Evolutionary conservation across 2,329 filamentous ascomycete genomes (phyloP).

Genomic region (Cyphellophora europaea): DNA sequence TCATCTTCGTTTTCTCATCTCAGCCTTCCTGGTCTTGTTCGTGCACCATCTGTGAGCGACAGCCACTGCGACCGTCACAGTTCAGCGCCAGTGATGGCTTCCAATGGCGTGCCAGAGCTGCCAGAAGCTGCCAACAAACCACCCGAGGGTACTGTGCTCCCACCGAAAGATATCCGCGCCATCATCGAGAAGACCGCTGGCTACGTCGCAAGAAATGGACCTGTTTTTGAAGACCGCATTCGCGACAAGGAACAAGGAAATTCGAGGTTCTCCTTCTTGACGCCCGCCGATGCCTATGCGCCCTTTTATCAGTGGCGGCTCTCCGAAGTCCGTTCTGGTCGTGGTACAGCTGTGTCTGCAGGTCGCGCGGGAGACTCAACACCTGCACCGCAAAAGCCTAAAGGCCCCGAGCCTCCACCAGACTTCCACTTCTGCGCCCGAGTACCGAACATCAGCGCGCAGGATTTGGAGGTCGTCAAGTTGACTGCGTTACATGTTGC

Average conservation of each 20-base stretch:
- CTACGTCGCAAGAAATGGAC: conserved; percentile 64
- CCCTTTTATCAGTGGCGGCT: conserved; percentile 87
- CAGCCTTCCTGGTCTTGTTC: too few relatives aligned
- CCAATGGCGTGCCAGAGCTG: conserved; percentile 29
- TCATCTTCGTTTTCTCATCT: too few relatives aligned
- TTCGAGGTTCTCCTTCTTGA: conserved; percentile 86
- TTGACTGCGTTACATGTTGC: conserved; percentile 87
- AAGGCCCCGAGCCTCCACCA: conserved; percentile 74
- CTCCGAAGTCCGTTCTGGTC: conserved; percentile 72
- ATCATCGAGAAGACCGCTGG: conserved; percentile 92
- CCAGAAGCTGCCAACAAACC: conserved; percentile 60
- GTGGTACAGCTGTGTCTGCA: conserved; percentile 68
- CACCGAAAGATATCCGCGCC: conserved; percentile 71
- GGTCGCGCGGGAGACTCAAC: conserved; percentile 59
- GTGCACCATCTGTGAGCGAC: too few relatives aligned
- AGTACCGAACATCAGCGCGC: conserved; percentile 94
- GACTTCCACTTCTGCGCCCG: conserved; percentile 90
- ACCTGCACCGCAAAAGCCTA: conserved; percentile 55
- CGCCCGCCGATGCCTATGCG: conserved; percentile 70
- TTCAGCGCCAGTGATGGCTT: conserved; percentile 22
- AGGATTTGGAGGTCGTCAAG: conserved; percentile 66
- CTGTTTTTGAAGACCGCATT: conserved; percentile 70
- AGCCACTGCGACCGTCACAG: too few relatives aligned
- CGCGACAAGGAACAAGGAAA: conserved; percentile 75
- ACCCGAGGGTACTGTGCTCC: conserved; percentile 74